Evolutionary conservation across 2,329 filamentous ascomycete genomes (phyloP).

Genomic region (Penicillium sp.): DNA sequence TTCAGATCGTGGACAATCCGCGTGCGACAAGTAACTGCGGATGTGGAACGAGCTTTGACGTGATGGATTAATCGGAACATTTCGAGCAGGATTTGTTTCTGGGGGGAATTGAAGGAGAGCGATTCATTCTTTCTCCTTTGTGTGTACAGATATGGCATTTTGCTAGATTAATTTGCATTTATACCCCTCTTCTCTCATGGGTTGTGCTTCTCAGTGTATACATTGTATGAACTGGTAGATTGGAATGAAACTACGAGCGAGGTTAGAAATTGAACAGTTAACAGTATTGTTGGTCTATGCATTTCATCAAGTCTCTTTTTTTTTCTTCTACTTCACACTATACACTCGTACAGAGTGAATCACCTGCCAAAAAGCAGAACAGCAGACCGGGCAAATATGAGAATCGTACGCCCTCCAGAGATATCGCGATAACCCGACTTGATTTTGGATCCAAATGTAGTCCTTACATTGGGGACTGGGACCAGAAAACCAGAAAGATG

Average conservation of each 20-base stretch:
- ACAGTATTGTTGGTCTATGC: constrained; percentile 26
- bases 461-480: constrained; percentile 16
- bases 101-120: background rate
- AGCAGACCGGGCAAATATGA: constrained; percentile 28
- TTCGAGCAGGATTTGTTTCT: background rate
- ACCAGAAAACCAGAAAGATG: constrained; percentile 14
- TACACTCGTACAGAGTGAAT: constrained; percentile 22
- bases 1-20: constrained; percentile 95
- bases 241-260: too few relatives aligned
- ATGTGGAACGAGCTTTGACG: constrained; percentile 86
- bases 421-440: constrained; percentile 28
- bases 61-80: constrained; percentile 12
- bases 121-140: constrained; percentile 7
- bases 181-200: constrained; percentile 28
- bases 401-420: constrained; percentile 31
- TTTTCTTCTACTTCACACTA: constrained; percentile 27
- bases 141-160: constrained; percentile 24
- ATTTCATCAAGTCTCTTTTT: constrained; percentile 33
- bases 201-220: background rate
- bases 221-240: background rate
- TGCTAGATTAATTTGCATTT: constrained; percentile 29
- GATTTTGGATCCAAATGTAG: constrained; percentile 24
- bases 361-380: constrained; percentile 19
- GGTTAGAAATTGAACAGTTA: background rate
- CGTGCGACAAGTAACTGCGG: constrained; percentile 91